Base-by-base conservation (phyloP, 257 asterid species). In the Lycium barbarum region DNA sequence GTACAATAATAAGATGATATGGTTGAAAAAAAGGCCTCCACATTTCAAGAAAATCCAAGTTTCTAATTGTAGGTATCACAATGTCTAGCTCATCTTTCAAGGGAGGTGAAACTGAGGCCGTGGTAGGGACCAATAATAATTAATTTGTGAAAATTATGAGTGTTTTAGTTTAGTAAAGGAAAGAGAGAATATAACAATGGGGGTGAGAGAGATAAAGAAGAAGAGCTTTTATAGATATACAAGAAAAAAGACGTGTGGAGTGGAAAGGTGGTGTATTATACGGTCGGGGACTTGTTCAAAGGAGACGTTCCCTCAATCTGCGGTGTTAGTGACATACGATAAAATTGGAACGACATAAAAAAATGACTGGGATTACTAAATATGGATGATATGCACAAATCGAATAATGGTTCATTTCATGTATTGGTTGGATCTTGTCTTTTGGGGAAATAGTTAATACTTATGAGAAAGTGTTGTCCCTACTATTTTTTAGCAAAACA, bases 21-120 rank as follows among this genome's bases (percentile, higher is more conserved):
- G 93, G 94, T 91, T 93, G 85, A 82, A 93, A 88, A 66, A 93
- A 95, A 0, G 98, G 96, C 88, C 98, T 88, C 98, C 98, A 95
- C 98, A 94, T 94, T 66, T 95, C 96, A 68, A 95, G 38, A 91
- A 94, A 93, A 84, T 93, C 97, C 0, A 95, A 97, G 88, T 93
- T 95, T 45, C 98, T 86, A 70, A 93, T 95, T 2, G 98, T 95
- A 9, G 98, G 98, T 35, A 95, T 95, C 84, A 95, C 98, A 70
- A 95, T 95, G 62, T 95, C 98, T 0, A 95, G 93, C 82, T 95
- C 98, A 78, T 95, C 95, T 84, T 92, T 93, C 84, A 94, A 89
- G 15, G 84, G 91, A 33, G 95, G 93, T 17, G 91, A 57, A 57
- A 91, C 11, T 22, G 89, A 33, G 13, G 94, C 90, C 97, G 92